Percentiles rank a stretch among this genome's conserved stretches.
Evolutionary conservation across 2,329 filamentous ascomycete genomes (phyloP).

Genomic region (Colletotrichum orchidophilum): DNA sequence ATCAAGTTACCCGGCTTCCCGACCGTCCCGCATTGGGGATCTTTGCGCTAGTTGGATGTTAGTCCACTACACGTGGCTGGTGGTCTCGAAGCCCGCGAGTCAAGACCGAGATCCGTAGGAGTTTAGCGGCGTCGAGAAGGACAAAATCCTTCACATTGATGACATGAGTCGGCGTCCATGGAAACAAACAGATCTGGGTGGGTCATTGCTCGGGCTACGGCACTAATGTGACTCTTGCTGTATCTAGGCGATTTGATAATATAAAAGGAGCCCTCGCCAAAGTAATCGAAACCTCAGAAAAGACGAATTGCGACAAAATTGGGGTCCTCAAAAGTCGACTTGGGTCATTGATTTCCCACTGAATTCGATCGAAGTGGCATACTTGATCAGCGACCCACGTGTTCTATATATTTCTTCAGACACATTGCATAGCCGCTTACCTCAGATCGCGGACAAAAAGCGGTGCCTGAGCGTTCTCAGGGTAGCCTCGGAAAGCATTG

Average conservation of each 20-base stretch:
- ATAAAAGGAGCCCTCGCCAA: not conserved
- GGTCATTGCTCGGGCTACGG: not conserved
- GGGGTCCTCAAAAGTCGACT: not conserved
- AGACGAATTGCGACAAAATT: not conserved
- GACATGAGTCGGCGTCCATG: not conserved
- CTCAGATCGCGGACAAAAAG: not conserved
- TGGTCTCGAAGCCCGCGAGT: not conserved
- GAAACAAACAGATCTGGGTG: not conserved
- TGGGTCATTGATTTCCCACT: not conserved
- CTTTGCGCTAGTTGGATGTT: not conserved
- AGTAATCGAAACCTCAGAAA: not conserved
- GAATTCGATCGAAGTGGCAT: too few relatives aligned
- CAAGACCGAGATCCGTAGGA: not conserved
- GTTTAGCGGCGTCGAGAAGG: not conserved
- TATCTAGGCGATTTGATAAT: not conserved
- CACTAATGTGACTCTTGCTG: not conserved
- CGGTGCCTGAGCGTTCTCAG: not conserved
- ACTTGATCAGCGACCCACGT: not conserved
- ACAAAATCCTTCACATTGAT: not conserved
- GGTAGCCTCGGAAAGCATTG: not conserved
- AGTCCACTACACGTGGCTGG: not conserved
- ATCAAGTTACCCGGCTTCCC: not conserved
- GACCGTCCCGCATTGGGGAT: not conserved
- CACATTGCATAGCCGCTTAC: not conserved
- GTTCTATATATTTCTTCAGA: rapidly evolving